phyloP scores from a whole-genome alignment of 2,329 filamentous ascomycete genomes.

The Epichloe elymi region DNA sequence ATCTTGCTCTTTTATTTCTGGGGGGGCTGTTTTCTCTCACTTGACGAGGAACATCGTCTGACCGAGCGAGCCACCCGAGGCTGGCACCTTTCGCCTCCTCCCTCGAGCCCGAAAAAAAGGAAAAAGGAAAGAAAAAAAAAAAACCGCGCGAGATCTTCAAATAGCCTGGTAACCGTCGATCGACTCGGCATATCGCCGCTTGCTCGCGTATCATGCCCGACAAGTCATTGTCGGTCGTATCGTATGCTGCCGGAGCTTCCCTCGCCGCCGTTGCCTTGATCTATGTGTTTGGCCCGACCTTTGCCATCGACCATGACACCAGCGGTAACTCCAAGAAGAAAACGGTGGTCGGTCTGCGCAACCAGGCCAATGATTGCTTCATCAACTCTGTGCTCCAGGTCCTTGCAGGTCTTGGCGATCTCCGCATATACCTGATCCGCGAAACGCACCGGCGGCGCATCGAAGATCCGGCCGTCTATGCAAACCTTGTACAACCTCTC shows the following conservation, averaged over 20 bases:
- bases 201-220: slow-evolving; percentile 19
- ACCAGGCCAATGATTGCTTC: slow-evolving; percentile 90
- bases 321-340: slow-evolving; percentile 55
- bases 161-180: neutral
- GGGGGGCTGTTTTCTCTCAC: too few species aligned
- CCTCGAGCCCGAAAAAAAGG: neutral
- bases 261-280: slow-evolving; percentile 89
- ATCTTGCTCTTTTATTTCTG: too few species aligned
- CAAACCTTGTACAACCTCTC: slow-evolving; percentile 41
- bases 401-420: slow-evolving; percentile 75
- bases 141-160: neutral
- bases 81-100: too few species aligned
- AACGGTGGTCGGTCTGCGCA: slow-evolving; percentile 75
- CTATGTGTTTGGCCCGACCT: slow-evolving; percentile 97
- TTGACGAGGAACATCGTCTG: too few species aligned
- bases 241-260: slow-evolving; percentile 89
- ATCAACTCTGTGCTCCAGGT: slow-evolving; percentile 96
- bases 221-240: slow-evolving; percentile 39
- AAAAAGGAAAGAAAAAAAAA: neutral
- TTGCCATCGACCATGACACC: slow-evolving; percentile 77
- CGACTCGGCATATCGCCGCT: slow-evolving; percentile 4
- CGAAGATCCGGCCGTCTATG: slow-evolving; percentile 66
- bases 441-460: slow-evolving; percentile 76
- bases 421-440: slow-evolving; percentile 82
- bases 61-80: too few species aligned